Percentiles rank a stretch among this genome's conserved stretches.
phyloP scores from a whole-genome alignment of 2,329 filamentous ascomycete genomes.

The Coniella lustricola region DNA sequence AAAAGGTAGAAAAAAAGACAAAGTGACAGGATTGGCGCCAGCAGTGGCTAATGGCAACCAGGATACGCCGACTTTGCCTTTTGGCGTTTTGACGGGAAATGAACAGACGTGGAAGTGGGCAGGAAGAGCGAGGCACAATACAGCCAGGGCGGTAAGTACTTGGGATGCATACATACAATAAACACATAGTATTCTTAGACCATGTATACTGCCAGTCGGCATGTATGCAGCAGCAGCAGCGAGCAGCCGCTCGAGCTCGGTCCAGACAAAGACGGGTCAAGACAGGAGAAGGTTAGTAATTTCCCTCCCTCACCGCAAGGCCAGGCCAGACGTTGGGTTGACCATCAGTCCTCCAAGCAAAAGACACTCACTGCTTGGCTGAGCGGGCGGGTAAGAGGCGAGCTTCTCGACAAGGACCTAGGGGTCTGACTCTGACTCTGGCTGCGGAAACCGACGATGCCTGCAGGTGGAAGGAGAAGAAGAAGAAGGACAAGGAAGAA shows the following conservation, averaged over 20 bases:
- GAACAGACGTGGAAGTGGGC: conserved; percentile 18
- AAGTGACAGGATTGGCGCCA: conserved; percentile 39
- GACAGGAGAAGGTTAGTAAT: conserved; percentile 13
- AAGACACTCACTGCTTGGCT: too few species aligned
- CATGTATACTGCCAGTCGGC: too few species aligned
- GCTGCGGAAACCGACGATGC: too few species aligned
- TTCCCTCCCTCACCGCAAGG: conserved; percentile 25
- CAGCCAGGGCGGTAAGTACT: too few species aligned
- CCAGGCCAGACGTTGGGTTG: conserved; percentile 17
- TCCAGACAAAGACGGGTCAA: too few species aligned
- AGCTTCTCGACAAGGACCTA: conserved; percentile 21
- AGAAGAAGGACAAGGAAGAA: conserved; percentile 18
- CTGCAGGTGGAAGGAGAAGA: conserved; percentile 30
- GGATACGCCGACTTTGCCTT: conserved; percentile 5
- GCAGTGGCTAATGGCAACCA: conserved; percentile 10
- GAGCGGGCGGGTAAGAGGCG: conserved; percentile 18
- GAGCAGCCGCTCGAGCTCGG: too few species aligned
- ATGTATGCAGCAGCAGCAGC: too few species aligned
- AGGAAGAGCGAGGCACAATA: too few species aligned
- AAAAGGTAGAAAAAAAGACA: conserved; percentile 21
- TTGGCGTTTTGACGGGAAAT: conserved; percentile 23
- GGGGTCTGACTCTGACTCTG: conserved; percentile 6
- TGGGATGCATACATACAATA: too few species aligned
- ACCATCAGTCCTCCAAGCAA: too few species aligned
- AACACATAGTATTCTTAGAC: too few species aligned